Evolutionary conservation across 495 filamentous ascomycete genomes (phyloP), one percentile per base, ranked within the genome.

Genomic region (Aspergillus egyptiacus): DNA sequence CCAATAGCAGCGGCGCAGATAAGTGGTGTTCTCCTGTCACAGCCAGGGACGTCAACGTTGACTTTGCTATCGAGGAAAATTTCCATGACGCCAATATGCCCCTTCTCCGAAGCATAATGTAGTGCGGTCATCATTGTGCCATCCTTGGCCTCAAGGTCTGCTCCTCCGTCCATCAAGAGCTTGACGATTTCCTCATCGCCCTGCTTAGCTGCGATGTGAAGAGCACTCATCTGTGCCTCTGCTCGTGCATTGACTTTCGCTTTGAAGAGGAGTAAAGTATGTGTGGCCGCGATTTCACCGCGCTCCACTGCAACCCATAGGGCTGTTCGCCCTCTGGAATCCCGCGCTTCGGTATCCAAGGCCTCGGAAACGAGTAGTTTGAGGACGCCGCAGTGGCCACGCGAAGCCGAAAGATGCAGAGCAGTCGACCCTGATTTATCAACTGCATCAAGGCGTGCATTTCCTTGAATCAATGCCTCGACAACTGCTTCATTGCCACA

Each of bases 401-500:
- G 62, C 3, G 64, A 69, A 20, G 69, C 65, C n/a, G 72, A 70
- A 4, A 73, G 59, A 53, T 75, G 70, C 10, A 75, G 60, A 19
- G 71, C 64, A 15, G 69, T 73, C 34, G 60, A 67, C 5, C 63
- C 62, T 6, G 52, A 59, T n/a, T 46, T 53, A 51, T 74, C 72
- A 3, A 49, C 41, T 0, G 60, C 53, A 35, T 70, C 58, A 1
- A 71, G 40, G 35, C 58, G 51, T n/a, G 70, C 73, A 33, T 63
- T 59, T 20, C 58, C 59, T 17, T 61, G 58, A 13, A 77, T 61
- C 13, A 77, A 50, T 8, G 73, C 37, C 13, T 57, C 65, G 5
- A 74, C 70, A 15, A 75, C 58, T 22, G 63, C 65, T 10, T 66
- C 64, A 39, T 70, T 70, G 13, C 70, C 73, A 56, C 71, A 73